These are phyloP conservation scores for Hydnomerulius pinastri DNA, from an alignment of 768 basidiomycete genomes.

Conservation along the genomic window DNA sequence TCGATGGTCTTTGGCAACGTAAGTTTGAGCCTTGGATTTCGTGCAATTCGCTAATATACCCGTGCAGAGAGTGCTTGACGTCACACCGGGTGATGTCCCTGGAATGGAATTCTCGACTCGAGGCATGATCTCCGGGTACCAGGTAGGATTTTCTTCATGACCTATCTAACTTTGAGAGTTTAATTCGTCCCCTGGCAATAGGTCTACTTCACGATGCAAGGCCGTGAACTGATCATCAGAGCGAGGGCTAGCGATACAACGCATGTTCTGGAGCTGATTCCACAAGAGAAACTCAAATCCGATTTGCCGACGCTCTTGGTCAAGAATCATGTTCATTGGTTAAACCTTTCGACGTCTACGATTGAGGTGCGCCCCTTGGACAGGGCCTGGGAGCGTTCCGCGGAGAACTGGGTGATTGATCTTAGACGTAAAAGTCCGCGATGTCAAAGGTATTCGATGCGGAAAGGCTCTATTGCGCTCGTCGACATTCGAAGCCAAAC, in stretches of 20 bases:
- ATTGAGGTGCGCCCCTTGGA: slow-evolving; percentile 32
- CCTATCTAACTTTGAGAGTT: not conserved
- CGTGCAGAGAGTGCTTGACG: slow-evolving; percentile 20
- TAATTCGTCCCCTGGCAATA: not conserved
- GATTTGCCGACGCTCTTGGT: slow-evolving; percentile 31
- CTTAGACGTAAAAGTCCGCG: slow-evolving; percentile 10
- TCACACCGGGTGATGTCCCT: slow-evolving; percentile 24
- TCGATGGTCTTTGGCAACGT: slow-evolving; percentile 23
- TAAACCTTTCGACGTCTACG: slow-evolving; percentile 22
- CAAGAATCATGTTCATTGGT: slow-evolving; percentile 29
- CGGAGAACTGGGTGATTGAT: slow-evolving; percentile 28
- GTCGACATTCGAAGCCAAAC: slow-evolving; percentile 30
- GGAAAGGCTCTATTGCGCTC: slow-evolving; percentile 11
- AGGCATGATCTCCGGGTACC: slow-evolving; percentile 13
- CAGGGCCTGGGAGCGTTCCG: slow-evolving; percentile 24
- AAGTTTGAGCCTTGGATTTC: not conserved
- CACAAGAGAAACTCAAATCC: slow-evolving; percentile 16
- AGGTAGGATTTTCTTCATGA: slow-evolving; percentile 12
- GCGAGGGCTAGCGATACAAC: slow-evolving; percentile 4
- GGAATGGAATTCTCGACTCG: slow-evolving; percentile 30
- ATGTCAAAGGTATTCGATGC: slow-evolving; percentile 10
- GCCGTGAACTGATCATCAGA: slow-evolving; percentile 19
- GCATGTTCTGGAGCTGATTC: slow-evolving; percentile 24
- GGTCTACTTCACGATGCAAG: slow-evolving; percentile 26
- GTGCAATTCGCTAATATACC: not conserved